Base-by-base conservation (phyloP, 208 protist species). In the Trypanosoma cruzi region DNA sequence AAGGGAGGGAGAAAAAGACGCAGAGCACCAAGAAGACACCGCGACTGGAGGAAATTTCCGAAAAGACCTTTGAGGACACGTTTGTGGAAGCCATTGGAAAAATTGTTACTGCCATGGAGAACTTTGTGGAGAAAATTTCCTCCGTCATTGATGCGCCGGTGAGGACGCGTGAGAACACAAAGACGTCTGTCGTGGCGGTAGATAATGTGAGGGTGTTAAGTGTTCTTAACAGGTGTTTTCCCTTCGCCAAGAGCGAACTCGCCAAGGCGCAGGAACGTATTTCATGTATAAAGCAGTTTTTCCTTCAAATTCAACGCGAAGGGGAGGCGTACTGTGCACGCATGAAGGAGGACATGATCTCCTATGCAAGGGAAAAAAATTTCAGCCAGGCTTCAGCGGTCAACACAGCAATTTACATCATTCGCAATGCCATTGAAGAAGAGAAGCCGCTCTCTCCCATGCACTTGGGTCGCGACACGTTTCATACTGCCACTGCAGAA, bases 391-490 rank as follows among this genome's bases (percentile, higher is more conserved):
- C 89, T 0, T 64, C 82, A 1, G 85, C 88, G 10, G 81, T 92
- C 6, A 96, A 96, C 80, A 86, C 85, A n/a, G 92, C 87, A 32
- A 68, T 96, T n/a, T 92, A 90, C 73, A 44, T 81, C 20, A 60
- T 96, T 54, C 88, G 88, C 48, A 81, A 77, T 63, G 77, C 79
- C 56, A 88, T 96, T 55, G 92, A 96, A 80, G 63, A 79, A 63
- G 92, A 96, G 64, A 28, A 58, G n/a, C 53, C 64, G 42, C 64
- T 77, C 4, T 73, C 85, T 1, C 2, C 49, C 8, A 92, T 94
- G 83, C 89, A 96, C 75, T 80, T 96, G 49, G 92, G 92, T 32
- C 89, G 84, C 37, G 86, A 81, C 24, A 96, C 92, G 10, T 96
- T 96, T 53, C 64, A 84, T n/a, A 52, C 87, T 26, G n/a, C 40